Evolutionary conservation across 176 grass and related monocot genomes (phyloP), one percentile per base, ranked within the genome.

Genomic region (Eleusine coracana): DNA sequence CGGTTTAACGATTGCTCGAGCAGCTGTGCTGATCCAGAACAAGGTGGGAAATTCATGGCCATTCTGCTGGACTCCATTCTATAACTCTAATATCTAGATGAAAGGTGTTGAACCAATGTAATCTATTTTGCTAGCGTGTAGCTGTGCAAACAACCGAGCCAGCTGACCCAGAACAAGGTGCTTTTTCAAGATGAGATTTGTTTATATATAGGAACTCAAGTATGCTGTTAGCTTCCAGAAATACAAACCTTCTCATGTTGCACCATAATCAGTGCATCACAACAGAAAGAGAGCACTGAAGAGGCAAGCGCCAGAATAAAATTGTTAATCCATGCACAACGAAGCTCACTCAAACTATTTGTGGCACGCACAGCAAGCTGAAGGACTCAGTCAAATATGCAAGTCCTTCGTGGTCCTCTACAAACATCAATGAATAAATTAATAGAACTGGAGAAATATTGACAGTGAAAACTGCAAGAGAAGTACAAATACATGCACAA

Each of bases 121-220:
- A 25, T 87, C 80, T 83, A 90, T 90, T 82, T 89, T 94, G 85
- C 96, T 99, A 34, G 91, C 90, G 74, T 96, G 93, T 76, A 99
- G 83, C 82, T 92, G 96, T 3, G 87, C 83, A 54, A 99, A 99
- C 60, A 99, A 80, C 42, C 78, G 78, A 66, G 91, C 73, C 68
- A 99, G 87, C 87, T 99, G 96, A 69, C 93, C 91, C 40, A 99
- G 68, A 70, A 99, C 96, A 63, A 91, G 93, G 58, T 93, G 87
- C 25, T 93, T 94, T 77, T 86, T 85, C 61, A 99, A 41, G 37
- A 92, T 44, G 5, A 28, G 96, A 92, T 5, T 75, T 93, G 46
- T 96, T 99, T 93, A 99, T 99, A 68, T 96, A 99, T 44, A 99
- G 93, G 80, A 93, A 99, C 82, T 99, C 93, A 65, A 99, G 89